Base-by-base conservation (phyloP, 305 asterid species). In the Striga hermonthica region DNA sequence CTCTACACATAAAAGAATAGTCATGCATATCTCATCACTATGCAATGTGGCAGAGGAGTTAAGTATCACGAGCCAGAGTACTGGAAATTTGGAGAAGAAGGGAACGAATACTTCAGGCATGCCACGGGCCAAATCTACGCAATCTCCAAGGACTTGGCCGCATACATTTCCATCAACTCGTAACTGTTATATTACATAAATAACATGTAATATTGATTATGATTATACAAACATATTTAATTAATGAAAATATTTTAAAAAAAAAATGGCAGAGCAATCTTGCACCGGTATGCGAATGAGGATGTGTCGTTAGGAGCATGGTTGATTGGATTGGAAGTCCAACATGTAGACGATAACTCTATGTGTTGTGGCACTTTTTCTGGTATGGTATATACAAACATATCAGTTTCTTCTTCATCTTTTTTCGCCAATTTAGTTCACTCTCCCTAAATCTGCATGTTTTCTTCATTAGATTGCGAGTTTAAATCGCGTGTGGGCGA, bases 71-170 rank as follows among this genome's bases (percentile, higher is more conserved):
- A 87, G 84, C 89, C 95, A 1, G 91, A 87, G 68, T 73, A 72
- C 63, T 84, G 86, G 95, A 87, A 87, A 74, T 87, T 87, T 31
- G 95, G 95, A 57, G 95, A 84, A 71, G 85, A 81, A 80, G 95
- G 95, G 41, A 84, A 84, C 82, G 82, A 84, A 47, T 87, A 87
- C 67, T 87, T 87, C 79, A 75, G 95, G 78, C 95, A 87, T 39
- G 95, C 95, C 0, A 84, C 95, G 0, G 95, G 95, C n/a, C 95
- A 86, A 71, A 83, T 87, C 54, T 87, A 84, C 35, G 95, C 85
- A 41, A 84, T 84, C 68, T 84, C 95, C 6, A 84, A 73, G 71
- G 91, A 84, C 76, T 81, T 84, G 1, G 95, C 91, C 3, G 58
- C 73, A 35, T 87, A 87, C 62, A 87, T 87, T 68, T 81, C 91